Conservation (phyloP, 441 rosid species). For the Geranium incanum region DNA sequence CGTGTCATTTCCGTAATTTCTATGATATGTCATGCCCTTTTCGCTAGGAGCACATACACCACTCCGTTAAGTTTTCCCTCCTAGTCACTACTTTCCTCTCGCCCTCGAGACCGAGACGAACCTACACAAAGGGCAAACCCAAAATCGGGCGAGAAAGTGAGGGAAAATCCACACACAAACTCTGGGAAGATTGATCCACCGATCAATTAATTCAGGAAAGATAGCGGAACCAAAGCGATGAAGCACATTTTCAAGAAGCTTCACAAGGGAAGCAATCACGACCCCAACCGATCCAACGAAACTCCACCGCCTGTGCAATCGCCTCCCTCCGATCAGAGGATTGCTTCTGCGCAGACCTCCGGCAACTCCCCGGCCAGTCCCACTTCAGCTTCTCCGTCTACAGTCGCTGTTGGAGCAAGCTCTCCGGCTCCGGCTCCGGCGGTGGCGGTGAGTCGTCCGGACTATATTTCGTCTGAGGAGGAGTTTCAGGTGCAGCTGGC, state of each 20-base stretch:
- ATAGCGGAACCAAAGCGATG: slow-evolving; percentile 33
- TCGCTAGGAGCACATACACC: not conserved
- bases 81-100: slow-evolving; percentile 15
- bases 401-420: slow-evolving; percentile 10
- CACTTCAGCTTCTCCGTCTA: slow-evolving; percentile 32
- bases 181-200: not conserved
- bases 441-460: slow-evolving; percentile 28
- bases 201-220: slow-evolving; percentile 7
- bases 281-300: slow-evolving; percentile 63
- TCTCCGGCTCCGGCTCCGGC: slow-evolving; percentile 19
- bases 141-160: slow-evolving; percentile 9
- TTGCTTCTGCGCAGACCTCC: slow-evolving; percentile 16
- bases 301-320: slow-evolving; percentile 28
- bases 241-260: slow-evolving; percentile 93
- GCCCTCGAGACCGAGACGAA: slow-evolving; percentile 9
- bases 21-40: slow-evolving; percentile 14
- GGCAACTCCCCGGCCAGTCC: slow-evolving; percentile 32
- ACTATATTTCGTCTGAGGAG: slow-evolving; percentile 77
- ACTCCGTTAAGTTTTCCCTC: slow-evolving; percentile 33
- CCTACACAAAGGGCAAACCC: not conserved
- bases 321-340: slow-evolving; percentile 41
- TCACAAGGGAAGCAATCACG: slow-evolving; percentile 67
- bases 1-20: slow-evolving; percentile 36
- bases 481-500: slow-evolving; percentile 92
- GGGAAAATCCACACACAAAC: not conserved